Evolutionary conservation across 2,329 filamentous ascomycete species (phyloP).

Genomic region (Zymoseptoria crescenta): DNA sequence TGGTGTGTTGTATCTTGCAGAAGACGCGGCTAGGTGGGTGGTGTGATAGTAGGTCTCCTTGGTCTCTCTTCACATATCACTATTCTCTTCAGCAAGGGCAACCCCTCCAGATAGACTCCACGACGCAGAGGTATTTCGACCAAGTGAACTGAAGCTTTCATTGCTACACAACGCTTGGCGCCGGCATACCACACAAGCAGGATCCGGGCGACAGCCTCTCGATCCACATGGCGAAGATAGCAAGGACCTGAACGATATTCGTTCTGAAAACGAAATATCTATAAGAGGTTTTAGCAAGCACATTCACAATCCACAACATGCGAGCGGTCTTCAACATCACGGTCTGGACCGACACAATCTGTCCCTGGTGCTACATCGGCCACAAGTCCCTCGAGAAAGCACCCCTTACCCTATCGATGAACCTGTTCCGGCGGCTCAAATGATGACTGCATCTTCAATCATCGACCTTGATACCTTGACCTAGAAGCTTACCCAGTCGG

Average conservation of each 20-base stretch:
- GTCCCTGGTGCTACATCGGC: constrained; percentile 33
- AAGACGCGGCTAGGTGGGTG: background rate
- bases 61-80: background rate
- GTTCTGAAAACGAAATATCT: background rate
- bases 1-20: background rate
- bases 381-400: constrained; percentile 33
- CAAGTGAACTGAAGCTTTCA: background rate
- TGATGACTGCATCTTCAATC: constrained; percentile 32
- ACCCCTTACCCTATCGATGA: constrained; percentile 34
- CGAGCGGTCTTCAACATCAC: constrained; percentile 13
- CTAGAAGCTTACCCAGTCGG: constrained; percentile 9
- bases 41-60: background rate
- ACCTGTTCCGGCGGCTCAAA: constrained; percentile 33
- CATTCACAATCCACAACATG: constrained; percentile 1
- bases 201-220: background rate
- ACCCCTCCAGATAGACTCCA: no score
- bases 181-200: background rate
- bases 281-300: background rate
- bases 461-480: constrained; percentile 35
- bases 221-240: background rate
- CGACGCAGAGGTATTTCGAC: no score
- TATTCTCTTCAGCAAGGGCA: no score
- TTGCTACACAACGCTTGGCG: background rate
- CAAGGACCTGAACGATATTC: background rate
- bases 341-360: constrained; percentile 20